Evolutionary conservation across 2,329 filamentous ascomycete genomes (phyloP), one percentile per base, ranked within the genome.

Genomic region (Podosphaera xanthii): DNA sequence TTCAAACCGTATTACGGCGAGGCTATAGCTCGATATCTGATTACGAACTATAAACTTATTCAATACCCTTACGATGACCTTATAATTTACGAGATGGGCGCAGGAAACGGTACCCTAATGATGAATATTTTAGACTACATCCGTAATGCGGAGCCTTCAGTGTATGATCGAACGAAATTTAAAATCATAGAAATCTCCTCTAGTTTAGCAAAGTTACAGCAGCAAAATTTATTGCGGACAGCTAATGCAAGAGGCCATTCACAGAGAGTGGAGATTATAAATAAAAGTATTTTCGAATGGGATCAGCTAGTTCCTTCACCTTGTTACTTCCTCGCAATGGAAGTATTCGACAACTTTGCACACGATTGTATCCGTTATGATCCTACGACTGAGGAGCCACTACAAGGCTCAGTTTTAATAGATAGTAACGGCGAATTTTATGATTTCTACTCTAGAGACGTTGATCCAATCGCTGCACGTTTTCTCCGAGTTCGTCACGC

Each of bases 31-130:
- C 84, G 91, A 30, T 96, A 97, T 71, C 80, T 98, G 52, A 83
- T 97, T 64, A 84, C 87, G 64, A 96, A 98, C 74, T 98, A 98
- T 77, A 89, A 92, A 70, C 81, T 96, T 69, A 87, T 87, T 52
- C 81, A 88, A 59, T 97, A 92, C 70, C 92, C 92, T 2, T 96
- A 97, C 75, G 84, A 96, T 72, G 92, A 98, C 72, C 79, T 98
- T 58, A 87, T 94, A 66, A 94, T 98, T 70, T 98, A 96, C 77
- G 92, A 98, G 71, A 94, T 98, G 86, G 92, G 92, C 58, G 92
- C 92, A 46, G 92, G 92, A 66, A 91, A 95, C 67, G 92, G 92
- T 62, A 98, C 94, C 0, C 79, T 98, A 69, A 98, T 98, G 92
- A 78, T 92, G 69, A 98, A 98, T 71, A 90, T 98, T 60, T 78